A percentile compares a stretch with the other conserved stretches of the same genome.
Conservation (phyloP, 495 filamentous ascomycete species). For the Penicillium coprophilum region DNA sequence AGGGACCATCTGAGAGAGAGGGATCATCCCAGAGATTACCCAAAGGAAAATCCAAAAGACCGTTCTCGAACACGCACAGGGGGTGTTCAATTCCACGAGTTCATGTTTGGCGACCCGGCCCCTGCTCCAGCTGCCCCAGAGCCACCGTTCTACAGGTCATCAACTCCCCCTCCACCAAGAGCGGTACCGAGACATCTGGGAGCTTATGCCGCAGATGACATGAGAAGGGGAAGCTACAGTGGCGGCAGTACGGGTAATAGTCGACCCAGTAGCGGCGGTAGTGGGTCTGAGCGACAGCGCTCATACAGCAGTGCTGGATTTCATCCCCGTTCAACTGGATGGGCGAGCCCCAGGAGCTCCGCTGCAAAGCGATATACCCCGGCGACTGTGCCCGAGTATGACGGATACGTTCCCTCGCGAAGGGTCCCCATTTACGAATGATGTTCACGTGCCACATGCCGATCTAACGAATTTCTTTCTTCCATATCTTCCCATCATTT, state of each 20-base stretch:
- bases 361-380: slow-evolving; percentile 25
- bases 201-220: slow-evolving; percentile 17
- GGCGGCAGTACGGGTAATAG: slow-evolving; percentile 23
- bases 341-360: slow-evolving; percentile 20
- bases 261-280: slow-evolving; percentile 27
- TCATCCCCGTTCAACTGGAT: slow-evolving; percentile 12
- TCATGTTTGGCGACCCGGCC: slow-evolving; percentile 28
- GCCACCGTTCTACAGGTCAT: slow-evolving; percentile 23
- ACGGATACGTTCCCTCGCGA: slow-evolving; percentile 16
- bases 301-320: slow-evolving; percentile 26
- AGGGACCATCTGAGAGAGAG: neutral
- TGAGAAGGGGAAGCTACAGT: slow-evolving; percentile 27
- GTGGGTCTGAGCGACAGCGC: slow-evolving; percentile 29
- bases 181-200: slow-evolving; percentile 24
- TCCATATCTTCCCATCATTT: neutral
- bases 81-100: slow-evolving; percentile 34
- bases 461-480: neutral
- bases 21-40: neutral
- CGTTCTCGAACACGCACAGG: slow-evolving; percentile 27
- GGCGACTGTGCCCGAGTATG: slow-evolving; percentile 17
- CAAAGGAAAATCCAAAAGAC: slow-evolving; percentile 17
- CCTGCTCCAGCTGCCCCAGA: slow-evolving; percentile 27
- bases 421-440: slow-evolving; percentile 21
- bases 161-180: slow-evolving; percentile 23
- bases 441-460: neutral